Conservation (phyloP, 2,329 filamentous ascomycete species). For the Arachnomyces sp. region DNA sequence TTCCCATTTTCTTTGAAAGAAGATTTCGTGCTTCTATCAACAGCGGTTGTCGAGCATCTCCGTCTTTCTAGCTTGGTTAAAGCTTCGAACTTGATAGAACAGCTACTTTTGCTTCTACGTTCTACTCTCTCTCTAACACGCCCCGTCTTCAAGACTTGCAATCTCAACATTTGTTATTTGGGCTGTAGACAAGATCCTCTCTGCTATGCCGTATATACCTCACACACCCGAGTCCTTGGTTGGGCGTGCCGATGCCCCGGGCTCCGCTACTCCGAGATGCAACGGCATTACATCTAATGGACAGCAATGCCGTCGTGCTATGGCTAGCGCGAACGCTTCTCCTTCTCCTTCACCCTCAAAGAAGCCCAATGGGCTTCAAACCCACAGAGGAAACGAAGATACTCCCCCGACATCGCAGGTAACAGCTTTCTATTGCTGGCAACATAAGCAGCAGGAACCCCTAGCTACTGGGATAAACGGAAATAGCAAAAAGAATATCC, state of each 20-base stretch:
- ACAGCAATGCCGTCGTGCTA: slow-evolving; percentile 68
- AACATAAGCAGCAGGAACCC: slow-evolving; percentile 80
- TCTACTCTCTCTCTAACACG: no score
- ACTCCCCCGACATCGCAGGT: slow-evolving; percentile 21
- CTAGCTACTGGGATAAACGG: slow-evolving; percentile 12
- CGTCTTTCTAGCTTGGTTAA: no score
- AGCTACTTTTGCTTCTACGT: no score
- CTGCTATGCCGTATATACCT: slow-evolving; percentile 54
- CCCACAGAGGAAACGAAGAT: slow-evolving; percentile 11
- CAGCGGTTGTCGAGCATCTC: no score
- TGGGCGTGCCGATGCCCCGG: slow-evolving; percentile 72
- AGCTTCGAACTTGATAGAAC: no score
- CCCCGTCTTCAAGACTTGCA: no score
- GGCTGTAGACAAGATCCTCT: no score
- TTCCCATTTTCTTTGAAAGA: no score
- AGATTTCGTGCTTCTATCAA: no score
- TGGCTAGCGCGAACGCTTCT: slow-evolving; percentile 32
- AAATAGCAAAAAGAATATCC: slow-evolving; percentile 21
- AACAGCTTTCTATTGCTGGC: slow-evolving; percentile 69
- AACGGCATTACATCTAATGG: slow-evolving; percentile 76
- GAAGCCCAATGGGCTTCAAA: slow-evolving; percentile 19
- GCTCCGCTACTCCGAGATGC: slow-evolving; percentile 68
- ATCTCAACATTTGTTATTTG: no score
- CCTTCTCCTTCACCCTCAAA: slow-evolving; percentile 20
- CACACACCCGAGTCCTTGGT: slow-evolving; percentile 76